Percentiles rank a stretch among this genome's conserved stretches.
phyloP scores from a whole-genome alignment of 2,329 filamentous ascomycete species.

The Sarocladiaceae sp. region DNA sequence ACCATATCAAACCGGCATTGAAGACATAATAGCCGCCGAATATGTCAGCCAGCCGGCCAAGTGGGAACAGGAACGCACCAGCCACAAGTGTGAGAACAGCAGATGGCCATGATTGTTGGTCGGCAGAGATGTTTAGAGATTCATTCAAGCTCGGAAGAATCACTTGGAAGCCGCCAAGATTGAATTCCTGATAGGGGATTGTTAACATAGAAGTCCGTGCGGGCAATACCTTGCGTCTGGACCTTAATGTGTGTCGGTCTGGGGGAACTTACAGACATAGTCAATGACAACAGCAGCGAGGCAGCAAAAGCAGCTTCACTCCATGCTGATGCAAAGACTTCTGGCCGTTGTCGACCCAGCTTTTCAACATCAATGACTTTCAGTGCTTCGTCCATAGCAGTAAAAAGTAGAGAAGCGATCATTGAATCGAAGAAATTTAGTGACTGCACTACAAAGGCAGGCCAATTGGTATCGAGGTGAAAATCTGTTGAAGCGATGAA shows the following conservation, averaged over 20 bases:
- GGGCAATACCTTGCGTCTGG: no score
- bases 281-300: conserved; percentile 1
- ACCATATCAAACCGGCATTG: conserved; percentile 53
- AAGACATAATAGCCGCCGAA: conserved; percentile 57
- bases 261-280: background rate
- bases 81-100: conserved; percentile 54
- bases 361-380: background rate
- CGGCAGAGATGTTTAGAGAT: conserved; percentile 59
- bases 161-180: conserved; percentile 69
- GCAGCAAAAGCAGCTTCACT: conserved; percentile 2
- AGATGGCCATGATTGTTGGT: conserved; percentile 58
- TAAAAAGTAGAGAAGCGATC: no score
- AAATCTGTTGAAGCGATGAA: no score
- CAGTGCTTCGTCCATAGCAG: background rate
- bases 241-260: background rate
- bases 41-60: conserved; percentile 54
- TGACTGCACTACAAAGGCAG: no score
- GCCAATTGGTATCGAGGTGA: background rate
- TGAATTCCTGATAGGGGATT: conserved; percentile 53
- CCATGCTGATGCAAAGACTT: background rate
- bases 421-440: no score
- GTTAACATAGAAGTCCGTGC: no score
- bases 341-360: conserved; percentile 1
- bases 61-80: conserved; percentile 55
- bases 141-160: conserved; percentile 61